These are phyloP conservation scores for Ceratonia siliqua DNA, from an alignment of 306 rosid species.

Conservation along the genomic window DNA sequence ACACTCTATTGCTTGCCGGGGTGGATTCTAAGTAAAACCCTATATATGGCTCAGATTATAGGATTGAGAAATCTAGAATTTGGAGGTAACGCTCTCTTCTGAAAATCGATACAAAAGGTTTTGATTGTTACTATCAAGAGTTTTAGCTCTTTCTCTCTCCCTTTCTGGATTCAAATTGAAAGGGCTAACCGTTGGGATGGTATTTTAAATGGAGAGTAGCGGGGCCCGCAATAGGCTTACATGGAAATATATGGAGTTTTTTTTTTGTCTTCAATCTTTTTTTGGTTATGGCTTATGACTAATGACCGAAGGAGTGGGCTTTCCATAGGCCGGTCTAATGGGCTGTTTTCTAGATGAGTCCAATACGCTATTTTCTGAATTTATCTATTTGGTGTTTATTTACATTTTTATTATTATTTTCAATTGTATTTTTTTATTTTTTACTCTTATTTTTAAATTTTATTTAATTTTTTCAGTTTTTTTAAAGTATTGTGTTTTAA, in stretches of 20 bases:
- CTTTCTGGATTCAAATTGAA: slow-evolving; percentile 42
- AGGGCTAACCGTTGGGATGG: slow-evolving; percentile 62
- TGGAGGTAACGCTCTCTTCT: background rate
- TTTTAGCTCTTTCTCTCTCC: background rate
- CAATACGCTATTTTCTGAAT: too few relatives aligned
- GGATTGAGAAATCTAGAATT: background rate
- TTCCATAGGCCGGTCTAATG: too few relatives aligned
- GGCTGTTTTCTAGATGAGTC: too few relatives aligned
- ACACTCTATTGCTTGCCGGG: background rate
- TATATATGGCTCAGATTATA: background rate
- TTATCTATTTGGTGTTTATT: too few relatives aligned
- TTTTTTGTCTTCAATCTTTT: too few relatives aligned
- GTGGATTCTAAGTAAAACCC: background rate
- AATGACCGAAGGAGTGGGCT: too few relatives aligned
- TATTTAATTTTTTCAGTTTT: too few relatives aligned
- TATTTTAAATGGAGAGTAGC: slow-evolving; percentile 7
- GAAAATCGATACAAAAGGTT: background rate
- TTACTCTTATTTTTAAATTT: too few relatives aligned
- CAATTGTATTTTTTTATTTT: too few relatives aligned
- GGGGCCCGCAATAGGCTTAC: background rate
- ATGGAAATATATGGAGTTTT: background rate
- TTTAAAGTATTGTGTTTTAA: too few relatives aligned
- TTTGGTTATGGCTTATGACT: too few relatives aligned
- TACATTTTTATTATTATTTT: too few relatives aligned
- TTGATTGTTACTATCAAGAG: background rate